Evolutionary conservation across 805 yeast species (phyloP).

Genomic region (Tetrapisispora pingtungensis): DNA sequence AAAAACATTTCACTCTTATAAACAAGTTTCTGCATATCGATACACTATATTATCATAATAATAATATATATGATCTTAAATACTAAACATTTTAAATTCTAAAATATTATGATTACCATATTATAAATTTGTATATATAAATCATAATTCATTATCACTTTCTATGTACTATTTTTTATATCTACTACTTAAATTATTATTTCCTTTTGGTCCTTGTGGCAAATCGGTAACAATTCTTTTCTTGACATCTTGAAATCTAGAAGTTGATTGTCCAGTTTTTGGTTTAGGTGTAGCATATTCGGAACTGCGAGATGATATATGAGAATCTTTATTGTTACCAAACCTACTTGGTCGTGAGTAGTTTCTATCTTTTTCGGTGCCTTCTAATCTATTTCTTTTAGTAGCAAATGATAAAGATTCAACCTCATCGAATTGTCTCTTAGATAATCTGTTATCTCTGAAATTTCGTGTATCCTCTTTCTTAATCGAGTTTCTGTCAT

Average conservation of each 20-base stretch:
- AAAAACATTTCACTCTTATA: background rate
- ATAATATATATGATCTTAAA: background rate
- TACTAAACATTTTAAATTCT: too few species aligned
- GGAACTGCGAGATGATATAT: conserved; percentile 5
- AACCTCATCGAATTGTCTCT: background rate
- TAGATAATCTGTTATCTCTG: background rate
- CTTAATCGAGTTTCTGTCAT: background rate
- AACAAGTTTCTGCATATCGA: background rate
- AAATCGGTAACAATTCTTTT: conserved; percentile 5
- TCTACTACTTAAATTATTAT: conserved; percentile 1
- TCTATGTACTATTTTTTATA: background rate
- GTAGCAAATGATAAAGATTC: background rate
- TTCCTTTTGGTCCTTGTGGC: conserved; percentile 20
- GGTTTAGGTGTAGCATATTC: background rate
- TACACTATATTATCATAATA: background rate
- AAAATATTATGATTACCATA: too few species aligned
- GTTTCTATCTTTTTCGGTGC: background rate
- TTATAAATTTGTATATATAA: background rate
- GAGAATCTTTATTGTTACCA: background rate
- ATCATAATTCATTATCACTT: background rate
- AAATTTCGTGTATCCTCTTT: background rate
- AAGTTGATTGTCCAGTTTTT: background rate
- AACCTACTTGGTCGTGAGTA: background rate
- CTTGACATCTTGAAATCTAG: background rate
- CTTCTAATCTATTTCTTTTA: conserved; percentile 1